Percentiles rank a stretch among this genome's conserved stretches.
Evolutionary conservation across 2,329 filamentous ascomycete species (phyloP).

Genomic region (Neonectria sp.): DNA sequence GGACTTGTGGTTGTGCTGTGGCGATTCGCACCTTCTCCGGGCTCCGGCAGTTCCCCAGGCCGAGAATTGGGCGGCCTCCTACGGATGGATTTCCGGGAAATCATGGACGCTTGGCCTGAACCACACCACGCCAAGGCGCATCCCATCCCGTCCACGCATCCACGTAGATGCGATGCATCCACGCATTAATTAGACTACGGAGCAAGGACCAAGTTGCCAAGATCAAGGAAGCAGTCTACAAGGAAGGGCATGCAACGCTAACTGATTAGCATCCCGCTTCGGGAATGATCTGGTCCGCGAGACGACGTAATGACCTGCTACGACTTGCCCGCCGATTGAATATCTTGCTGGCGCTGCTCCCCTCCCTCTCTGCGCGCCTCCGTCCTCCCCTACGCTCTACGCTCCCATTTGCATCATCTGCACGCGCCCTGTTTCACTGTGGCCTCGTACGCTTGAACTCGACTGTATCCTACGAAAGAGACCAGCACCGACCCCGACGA

Average conservation of each 20-base stretch:
- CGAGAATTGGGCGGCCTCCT: constrained; percentile 31
- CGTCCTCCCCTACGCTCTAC: constrained; percentile 14
- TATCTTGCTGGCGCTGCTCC: not conserved
- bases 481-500: not conserved
- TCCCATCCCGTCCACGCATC: not conserved
- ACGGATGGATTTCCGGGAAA: not conserved
- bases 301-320: constrained; percentile 42
- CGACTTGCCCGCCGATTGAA: constrained; percentile 22
- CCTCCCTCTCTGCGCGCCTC: constrained; percentile 8
- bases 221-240: constrained; percentile 19
- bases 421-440: not conserved
- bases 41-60: constrained; percentile 14
- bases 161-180: no score
- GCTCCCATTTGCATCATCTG: not conserved
- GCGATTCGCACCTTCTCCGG: not conserved
- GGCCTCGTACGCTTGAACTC: not conserved
- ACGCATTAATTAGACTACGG: not conserved
- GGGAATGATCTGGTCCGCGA: constrained; percentile 24
- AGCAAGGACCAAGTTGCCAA: not conserved
- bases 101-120: not conserved
- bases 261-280: constrained; percentile 27
- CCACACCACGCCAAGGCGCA: not conserved
- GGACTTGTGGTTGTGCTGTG: not conserved
- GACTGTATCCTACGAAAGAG: not conserved
- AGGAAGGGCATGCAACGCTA: constrained; percentile 22